These are phyloP conservation scores for Cornus suecica DNA, from an alignment of 148 eudicot genomes.

Conservation along the genomic window DNA sequence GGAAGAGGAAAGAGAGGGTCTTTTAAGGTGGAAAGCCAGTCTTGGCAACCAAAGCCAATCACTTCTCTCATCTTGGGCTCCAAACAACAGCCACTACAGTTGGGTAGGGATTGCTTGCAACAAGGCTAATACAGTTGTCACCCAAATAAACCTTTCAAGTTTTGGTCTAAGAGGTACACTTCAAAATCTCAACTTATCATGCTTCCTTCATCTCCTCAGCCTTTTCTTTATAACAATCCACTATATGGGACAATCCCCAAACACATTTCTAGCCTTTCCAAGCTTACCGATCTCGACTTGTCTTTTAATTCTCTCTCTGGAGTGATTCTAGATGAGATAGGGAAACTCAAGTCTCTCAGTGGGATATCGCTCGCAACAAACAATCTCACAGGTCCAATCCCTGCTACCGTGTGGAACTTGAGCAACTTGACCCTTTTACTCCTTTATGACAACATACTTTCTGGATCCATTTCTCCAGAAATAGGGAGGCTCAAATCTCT, in stretches of 20 bases:
- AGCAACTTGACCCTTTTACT: background rate
- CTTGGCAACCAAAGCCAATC: conserved; percentile 8
- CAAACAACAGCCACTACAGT: background rate
- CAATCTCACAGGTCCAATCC: conserved; percentile 7
- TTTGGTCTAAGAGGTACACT: conserved; percentile 18
- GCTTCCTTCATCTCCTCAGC: conserved; percentile 6
- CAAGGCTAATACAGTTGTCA: background rate
- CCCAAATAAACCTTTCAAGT: background rate
- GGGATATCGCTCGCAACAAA: background rate
- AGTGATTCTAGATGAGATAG: background rate
- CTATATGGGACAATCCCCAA: background rate
- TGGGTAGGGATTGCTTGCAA: conserved; percentile 24
- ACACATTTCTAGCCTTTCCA: background rate
- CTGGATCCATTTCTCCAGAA: conserved; percentile 4
- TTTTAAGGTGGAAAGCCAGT: conserved; percentile 21
- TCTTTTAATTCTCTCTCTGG: background rate
- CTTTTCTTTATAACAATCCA: background rate
- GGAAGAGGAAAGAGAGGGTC: conserved; percentile 6
- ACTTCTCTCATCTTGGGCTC: conserved; percentile 6
- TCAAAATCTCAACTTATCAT: conserved; percentile 3
- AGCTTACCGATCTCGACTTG: background rate
- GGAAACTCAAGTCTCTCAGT: background rate
- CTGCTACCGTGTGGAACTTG: conserved; percentile 14
- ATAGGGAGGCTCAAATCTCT: background rate
- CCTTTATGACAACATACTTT: background rate